Base-by-base conservation (phyloP, 352 stramenopile genomes). In the Phytopythium sindhum region DNA sequence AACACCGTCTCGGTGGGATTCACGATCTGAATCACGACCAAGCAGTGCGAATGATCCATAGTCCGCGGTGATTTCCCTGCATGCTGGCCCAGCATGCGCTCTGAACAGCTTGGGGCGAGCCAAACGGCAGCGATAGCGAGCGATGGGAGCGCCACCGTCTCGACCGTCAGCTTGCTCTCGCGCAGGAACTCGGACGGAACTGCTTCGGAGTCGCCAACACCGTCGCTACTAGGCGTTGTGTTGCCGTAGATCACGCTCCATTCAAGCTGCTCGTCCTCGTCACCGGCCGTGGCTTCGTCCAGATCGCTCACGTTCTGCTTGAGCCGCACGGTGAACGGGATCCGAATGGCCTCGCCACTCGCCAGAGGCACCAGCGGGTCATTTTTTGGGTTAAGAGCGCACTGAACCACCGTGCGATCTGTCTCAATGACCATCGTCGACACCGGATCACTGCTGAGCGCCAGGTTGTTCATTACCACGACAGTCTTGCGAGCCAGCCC, bases 1-100 rank as follows among this genome's bases (percentile, higher is more conserved):
- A 92, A 92, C 4, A 73, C 76, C 8, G 81, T 93, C 71, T 91
- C 81, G 0, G 81, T 91, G 1, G 80, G 84, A 64, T 93, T 93
- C 29, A 74, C 65, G 2, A 93, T 57, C 24, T 93, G 72, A 9
- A 89, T 67, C 8, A 86, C 57, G 26, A 88, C 64, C 33, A 76
- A 45, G 39, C 75, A 86, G 62, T 75, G 72, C 28, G 62, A 69
- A 61, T 89, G 73, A 60, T 93, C 80, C 48, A 79, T 80, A 47
- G 69, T 80, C 4, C 29, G 52, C 23, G 28, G 48, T 12, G 12
- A 26, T 1, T 31, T 21, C 39, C 7, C n/a, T 57, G 41, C 11
- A 19, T 1, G 56, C 33, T 4, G 51, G 26, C 35, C 19, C 33
- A 29, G 26, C 26, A 21, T 52, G 47, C 59, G 59, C 51, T 77